Evolutionary conservation across 129 eudicot genomes (phyloP).

Genomic region (Helianthus tuberosus): DNA sequence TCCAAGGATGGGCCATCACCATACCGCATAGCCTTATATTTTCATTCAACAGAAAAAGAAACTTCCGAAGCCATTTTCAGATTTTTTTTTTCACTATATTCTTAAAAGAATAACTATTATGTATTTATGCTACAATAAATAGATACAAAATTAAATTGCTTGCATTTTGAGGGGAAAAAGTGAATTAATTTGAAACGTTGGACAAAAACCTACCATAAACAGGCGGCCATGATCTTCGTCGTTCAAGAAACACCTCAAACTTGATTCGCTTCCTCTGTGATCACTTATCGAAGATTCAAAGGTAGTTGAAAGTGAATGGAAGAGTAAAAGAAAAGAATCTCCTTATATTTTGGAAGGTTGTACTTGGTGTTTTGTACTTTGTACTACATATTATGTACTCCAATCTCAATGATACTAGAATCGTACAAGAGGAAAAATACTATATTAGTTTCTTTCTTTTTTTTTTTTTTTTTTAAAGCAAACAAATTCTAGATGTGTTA

Average conservation of each 20-base stretch:
- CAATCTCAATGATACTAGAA: neutral
- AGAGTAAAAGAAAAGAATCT: neutral
- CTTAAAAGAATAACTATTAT: no score
- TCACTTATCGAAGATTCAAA: neutral
- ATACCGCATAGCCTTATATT: no score
- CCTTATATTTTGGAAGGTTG: neutral
- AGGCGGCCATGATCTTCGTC: conserved; percentile 6
- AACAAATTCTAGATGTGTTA: no score
- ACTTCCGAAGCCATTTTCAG: no score
- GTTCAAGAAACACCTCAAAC: conserved; percentile 29
- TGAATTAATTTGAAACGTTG: neutral
- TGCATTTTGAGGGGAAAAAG: conserved; percentile 1
- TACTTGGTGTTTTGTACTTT: conserved; percentile 10
- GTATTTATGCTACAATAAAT: no score
- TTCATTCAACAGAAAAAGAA: no score
- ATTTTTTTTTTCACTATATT: no score
- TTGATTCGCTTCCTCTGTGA: neutral
- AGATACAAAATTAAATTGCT: no score
- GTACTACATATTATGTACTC: conserved; percentile 6
- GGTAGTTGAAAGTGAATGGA: neutral
- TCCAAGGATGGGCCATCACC: no score
- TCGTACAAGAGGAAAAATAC: neutral
- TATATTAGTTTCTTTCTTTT: no score
- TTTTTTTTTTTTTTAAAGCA: no score
- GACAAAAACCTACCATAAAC: neutral